Percentiles rank a stretch among this genome's conserved stretches.
phyloP scores from a whole-genome alignment of 257 asterid genomes.

The Penstemon eatonii region DNA sequence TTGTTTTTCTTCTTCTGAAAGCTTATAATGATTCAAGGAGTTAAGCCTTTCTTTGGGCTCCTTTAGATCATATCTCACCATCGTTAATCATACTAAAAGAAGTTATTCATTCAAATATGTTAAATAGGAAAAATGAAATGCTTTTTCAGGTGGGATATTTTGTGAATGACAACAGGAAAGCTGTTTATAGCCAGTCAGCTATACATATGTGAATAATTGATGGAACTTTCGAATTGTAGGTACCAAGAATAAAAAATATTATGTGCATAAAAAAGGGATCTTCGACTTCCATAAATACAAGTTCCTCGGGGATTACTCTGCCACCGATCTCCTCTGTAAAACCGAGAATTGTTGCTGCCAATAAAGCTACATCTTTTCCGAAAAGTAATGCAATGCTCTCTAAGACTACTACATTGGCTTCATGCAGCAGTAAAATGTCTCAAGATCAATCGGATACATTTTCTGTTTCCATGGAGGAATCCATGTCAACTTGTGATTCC shows the following conservation, averaged over 20 bases:
- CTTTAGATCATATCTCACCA: too few relatives aligned
- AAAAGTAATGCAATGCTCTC: conserved; percentile 37
- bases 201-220: not conserved
- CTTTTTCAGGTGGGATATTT: too few relatives aligned
- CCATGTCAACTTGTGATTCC: conserved; percentile 84
- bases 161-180: too few relatives aligned
- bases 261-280: conserved; percentile 67
- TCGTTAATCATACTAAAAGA: too few relatives aligned
- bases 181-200: too few relatives aligned
- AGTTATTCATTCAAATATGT: too few relatives aligned
- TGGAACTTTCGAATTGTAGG: conserved; percentile 43
- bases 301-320: conserved; percentile 34
- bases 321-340: conserved; percentile 44
- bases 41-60: not conserved
- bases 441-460: conserved; percentile 55
- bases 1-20: not conserved
- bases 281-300: conserved; percentile 43
- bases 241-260: conserved; percentile 60
- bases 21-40: not conserved
- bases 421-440: conserved; percentile 42
- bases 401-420: conserved; percentile 26
- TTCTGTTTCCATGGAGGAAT: conserved; percentile 80
- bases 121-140: too few relatives aligned
- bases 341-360: conserved; percentile 36
- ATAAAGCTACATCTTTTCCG: conserved; percentile 35